Percentiles rank a stretch among this genome's conserved stretches.
Conservation (phyloP, 345 rosid species). For the Streptanthus diversifolius region DNA sequence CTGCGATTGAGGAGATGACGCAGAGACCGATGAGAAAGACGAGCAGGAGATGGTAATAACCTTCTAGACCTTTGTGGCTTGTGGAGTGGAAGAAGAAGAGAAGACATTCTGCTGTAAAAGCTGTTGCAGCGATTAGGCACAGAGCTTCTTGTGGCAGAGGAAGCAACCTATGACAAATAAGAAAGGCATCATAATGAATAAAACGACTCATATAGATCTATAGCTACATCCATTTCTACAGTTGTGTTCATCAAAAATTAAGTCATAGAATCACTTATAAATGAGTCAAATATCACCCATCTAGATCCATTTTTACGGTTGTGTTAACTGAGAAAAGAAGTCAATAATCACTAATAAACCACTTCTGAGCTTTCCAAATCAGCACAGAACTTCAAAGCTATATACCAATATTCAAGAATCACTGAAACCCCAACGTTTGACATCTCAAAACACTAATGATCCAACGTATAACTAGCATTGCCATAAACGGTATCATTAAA, state of each 20-base stretch:
- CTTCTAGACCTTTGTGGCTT: conserved; percentile 92
- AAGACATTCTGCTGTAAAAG: conserved; percentile 78
- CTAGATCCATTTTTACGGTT: neutral
- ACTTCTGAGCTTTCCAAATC: neutral
- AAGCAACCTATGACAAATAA: conserved; percentile 45
- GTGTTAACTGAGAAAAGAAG: neutral
- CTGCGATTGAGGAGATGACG: conserved; percentile 54
- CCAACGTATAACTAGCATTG: neutral
- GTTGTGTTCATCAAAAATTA: neutral
- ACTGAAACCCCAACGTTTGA: neutral
- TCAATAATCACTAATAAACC: neutral
- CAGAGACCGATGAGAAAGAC: conserved; percentile 78
- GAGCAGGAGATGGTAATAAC: conserved; percentile 88
- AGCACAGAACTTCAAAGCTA: neutral
- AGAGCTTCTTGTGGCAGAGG: conserved; percentile 77
- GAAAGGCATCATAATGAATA: neutral
- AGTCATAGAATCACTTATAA: neutral
- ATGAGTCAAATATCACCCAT: neutral
- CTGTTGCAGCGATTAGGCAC: conserved; percentile 66
- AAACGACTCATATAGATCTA: neutral
- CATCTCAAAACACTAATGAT: neutral
- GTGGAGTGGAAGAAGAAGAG: conserved; percentile 95
- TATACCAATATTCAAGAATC: neutral
- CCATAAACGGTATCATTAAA: neutral
- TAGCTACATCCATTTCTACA: neutral